Base-by-base conservation (phyloP, 2,329 filamentous ascomycete genomes). In the Sclerotiophoma versabilis region DNA sequence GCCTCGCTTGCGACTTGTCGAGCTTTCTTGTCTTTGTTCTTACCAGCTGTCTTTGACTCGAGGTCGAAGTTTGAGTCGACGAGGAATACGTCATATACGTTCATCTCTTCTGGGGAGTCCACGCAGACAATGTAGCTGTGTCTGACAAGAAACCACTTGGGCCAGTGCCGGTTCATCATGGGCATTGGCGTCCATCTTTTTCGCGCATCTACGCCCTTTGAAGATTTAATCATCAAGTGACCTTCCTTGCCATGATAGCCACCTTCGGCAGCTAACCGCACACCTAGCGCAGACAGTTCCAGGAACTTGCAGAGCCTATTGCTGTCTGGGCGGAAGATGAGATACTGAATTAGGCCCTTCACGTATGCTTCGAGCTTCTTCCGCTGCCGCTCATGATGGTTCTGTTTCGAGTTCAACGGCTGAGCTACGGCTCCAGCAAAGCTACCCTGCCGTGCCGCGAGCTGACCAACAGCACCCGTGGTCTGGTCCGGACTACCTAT, bases 161-260 rank as follows among this genome's bases (percentile, higher is more conserved):
- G 91, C 57, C 87, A 89, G 75, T 97, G 93, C 11, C 92, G 86
- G 46, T 87, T 86, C 69, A 92, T 90, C 59, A 96, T 83, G 66
- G 92, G 87, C 45, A 85, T 82, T 0, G 92, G 91, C 2, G 88
- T 92, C 70, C 95, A 80, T 27, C 93, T 88, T 62, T 88, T 88
- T 57, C 92, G 85, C 68, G 93, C 92, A 74, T 96, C 92, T 20
- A 96, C 82, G 3, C 92, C 93, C 71, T 96, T 96, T 14, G 90
- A 88, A 5, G 92, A 96, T 66, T 96, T 91, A 60, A 99, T 96
- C 64, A 96, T 88, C 62, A 99, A 81, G 71, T 90, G 93, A 14
- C 95, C 96, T 76, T 99, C 96, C 75, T 99, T 99, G 54, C 95
- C 96, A 71, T 99, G 95, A 68, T 97, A 98, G 66, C 93, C 96